A percentile compares a stretch with the other conserved stretches of the same genome.
phyloP scores from a whole-genome alignment of 352 stramenopile species.

The Globisporangium apiculatum region DNA sequence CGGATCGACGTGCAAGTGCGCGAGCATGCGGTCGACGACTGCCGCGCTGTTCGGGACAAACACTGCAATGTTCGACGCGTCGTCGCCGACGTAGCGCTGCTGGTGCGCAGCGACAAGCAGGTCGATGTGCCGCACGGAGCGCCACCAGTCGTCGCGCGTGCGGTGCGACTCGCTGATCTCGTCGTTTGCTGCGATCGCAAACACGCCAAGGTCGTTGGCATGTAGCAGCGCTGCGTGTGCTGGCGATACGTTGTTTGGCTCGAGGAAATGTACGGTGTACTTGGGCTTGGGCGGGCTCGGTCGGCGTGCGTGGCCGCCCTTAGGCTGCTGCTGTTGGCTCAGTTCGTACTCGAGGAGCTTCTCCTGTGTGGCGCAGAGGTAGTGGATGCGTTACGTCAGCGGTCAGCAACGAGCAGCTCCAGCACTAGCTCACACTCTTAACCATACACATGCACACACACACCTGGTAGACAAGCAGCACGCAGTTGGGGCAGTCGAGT shows the following conservation, averaged over 20 bases:
- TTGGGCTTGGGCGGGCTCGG: slow-evolving; percentile 24
- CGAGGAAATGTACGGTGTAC: slow-evolving; percentile 48
- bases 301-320: slow-evolving; percentile 15
- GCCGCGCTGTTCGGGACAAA: slow-evolving; percentile 57
- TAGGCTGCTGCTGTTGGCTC: slow-evolving; percentile 27
- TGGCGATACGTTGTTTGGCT: slow-evolving; percentile 7
- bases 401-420: too few species aligned
- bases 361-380: slow-evolving; percentile 26
- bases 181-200: slow-evolving; percentile 43
- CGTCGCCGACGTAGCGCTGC: slow-evolving; percentile 33
- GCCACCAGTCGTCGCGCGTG: slow-evolving; percentile 42
- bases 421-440: too few species aligned
- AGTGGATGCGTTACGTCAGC: too few species aligned
- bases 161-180: slow-evolving; percentile 53
- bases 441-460: background rate
- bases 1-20: slow-evolving; percentile 41
- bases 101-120: slow-evolving; percentile 40
- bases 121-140: slow-evolving; percentile 70
- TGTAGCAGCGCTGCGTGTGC: slow-evolving; percentile 24
- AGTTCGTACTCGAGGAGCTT: slow-evolving; percentile 81
- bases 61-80: slow-evolving; percentile 74
- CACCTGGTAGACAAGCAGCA: slow-evolving; percentile 82
- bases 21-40: slow-evolving; percentile 45
- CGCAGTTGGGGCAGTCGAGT: slow-evolving; percentile 81
- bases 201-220: slow-evolving; percentile 32